A percentile compares a stretch with the other conserved stretches of the same genome.
These are phyloP conservation scores for Trametes punicea DNA, from an alignment of 768 basidiomycete species.

Conservation along the genomic window DNA sequence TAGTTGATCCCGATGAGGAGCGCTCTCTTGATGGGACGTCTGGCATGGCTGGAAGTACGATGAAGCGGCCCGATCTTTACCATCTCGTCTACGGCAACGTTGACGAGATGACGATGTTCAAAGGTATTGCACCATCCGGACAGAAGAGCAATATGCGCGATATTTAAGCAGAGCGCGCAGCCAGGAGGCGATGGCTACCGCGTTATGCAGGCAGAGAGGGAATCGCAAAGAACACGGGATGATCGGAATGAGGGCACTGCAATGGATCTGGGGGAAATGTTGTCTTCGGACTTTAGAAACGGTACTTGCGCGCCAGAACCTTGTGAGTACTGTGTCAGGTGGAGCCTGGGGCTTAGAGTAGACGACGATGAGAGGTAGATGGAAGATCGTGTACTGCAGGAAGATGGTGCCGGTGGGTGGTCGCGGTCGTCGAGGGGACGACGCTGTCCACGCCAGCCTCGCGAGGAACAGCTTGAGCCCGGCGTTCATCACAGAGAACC, in stretches of 20 bases:
- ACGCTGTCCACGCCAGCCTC: neutral
- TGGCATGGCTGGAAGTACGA: neutral
- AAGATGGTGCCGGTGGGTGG: neutral
- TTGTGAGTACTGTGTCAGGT: too few relatives aligned
- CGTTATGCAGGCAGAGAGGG: too few relatives aligned
- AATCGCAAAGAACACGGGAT: too few relatives aligned
- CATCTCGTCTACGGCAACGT: neutral
- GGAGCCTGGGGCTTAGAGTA: too few relatives aligned
- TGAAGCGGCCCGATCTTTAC: constrained; percentile 13
- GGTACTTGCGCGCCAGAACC: too few relatives aligned
- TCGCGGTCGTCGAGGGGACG: neutral
- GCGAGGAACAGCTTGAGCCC: neutral
- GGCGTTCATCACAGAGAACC: neutral
- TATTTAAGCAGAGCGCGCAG: too few relatives aligned
- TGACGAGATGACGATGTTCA: neutral
- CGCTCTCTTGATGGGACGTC: constrained; percentile 12
- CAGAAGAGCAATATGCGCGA: neutral
- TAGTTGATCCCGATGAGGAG: constrained; percentile 24
- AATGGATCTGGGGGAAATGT: too few relatives aligned
- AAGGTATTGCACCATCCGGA: neutral
- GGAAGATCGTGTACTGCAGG: neutral
- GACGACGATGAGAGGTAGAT: neutral
- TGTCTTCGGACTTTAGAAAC: too few relatives aligned
- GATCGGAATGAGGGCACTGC: too few relatives aligned
- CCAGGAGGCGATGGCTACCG: too few relatives aligned